Conservation (phyloP, 176 grass and related monocot genomes). For the Raddia guianensis region DNA sequence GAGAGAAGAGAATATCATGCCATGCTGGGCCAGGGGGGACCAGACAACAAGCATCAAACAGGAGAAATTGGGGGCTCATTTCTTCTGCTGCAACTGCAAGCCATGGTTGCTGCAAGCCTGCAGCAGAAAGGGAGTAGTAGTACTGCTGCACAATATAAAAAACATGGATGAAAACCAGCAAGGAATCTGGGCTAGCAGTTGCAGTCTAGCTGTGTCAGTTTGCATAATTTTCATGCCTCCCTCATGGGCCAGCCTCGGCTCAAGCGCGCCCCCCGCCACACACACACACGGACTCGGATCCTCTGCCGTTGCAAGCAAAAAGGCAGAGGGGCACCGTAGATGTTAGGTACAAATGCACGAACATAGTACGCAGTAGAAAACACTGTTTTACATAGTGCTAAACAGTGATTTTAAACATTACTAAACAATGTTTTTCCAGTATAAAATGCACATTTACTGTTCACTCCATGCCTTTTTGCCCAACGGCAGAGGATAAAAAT, state of each 20-base stretch:
- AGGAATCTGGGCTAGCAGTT: constrained; percentile 9
- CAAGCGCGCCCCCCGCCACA: too few species aligned
- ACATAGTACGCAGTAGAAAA: too few species aligned
- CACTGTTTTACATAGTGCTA: too few species aligned
- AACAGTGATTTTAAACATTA: too few species aligned
- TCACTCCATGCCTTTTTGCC: too few species aligned
- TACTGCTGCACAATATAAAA: neutral
- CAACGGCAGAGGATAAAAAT: too few species aligned
- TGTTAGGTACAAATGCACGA: too few species aligned
- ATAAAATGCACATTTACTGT: too few species aligned
- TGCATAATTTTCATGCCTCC: constrained; percentile 22
- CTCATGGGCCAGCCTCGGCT: neutral
- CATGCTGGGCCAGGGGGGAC: constrained; percentile 19
- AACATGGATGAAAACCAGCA: neutral
- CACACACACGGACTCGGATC: too few species aligned
- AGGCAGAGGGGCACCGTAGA: too few species aligned
- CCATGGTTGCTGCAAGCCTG: neutral
- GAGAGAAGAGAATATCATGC: neutral
- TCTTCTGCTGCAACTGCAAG: constrained; percentile 34
- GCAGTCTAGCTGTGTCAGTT: neutral
- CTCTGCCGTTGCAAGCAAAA: too few species aligned
- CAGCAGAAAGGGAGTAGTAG: neutral
- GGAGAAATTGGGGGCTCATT: neutral
- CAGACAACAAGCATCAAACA: neutral
- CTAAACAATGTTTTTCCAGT: too few species aligned